Base-by-base conservation (phyloP, 164 flowering plant genomes). In the Nymphaea thermarum region DNA sequence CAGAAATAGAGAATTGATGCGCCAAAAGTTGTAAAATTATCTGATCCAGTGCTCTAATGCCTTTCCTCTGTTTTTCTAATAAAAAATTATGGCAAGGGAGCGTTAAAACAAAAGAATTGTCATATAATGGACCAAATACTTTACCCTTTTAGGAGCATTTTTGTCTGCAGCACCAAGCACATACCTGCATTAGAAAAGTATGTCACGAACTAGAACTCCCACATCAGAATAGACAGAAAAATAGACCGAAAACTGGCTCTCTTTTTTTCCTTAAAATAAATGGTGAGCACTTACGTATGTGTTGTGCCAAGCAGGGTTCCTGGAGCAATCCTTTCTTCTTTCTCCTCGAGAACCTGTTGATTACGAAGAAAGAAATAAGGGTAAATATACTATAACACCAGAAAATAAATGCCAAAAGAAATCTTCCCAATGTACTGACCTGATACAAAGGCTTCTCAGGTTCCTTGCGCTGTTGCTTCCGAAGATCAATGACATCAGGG, bases 401-500 rank as follows among this genome's bases (percentile, higher is more conserved):
- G 43, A n/a, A 47, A 44, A 61, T 3, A 60, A 3, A 64, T 16
- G 16, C 43, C 6, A 45, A 3, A 41, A 51, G n/a, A 16, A 68
- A 53, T 18, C 16, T 61, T 44, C 47, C 65, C 15, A 42, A 47
- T 11, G 60, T 42, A 77, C 84, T 77, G 68, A 94, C 98, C 71
- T 90, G 96, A 67, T 87, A 92, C 18, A 95, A 86, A 73, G 94
- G 89, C 78, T 81, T 90, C 71, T 94, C 98, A 69, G 98, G 89
- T 70, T 95, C 99, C 80, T 95, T 95, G 72, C 96, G 86, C 77
- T 88, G 99, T 76, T 88, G 96, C 83, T 95, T 95, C 59, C 99
- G 89, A 53, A 95, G 93, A 63, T 95, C 99, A 81, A 95, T 92
- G 60, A 89, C 96, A 79, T 95, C 98, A 60, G 97, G 99, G 60